Percentiles rank a stretch among this genome's conserved stretches.
Conservation (phyloP, 495 filamentous ascomycete species). For the Cercophora samala region DNA sequence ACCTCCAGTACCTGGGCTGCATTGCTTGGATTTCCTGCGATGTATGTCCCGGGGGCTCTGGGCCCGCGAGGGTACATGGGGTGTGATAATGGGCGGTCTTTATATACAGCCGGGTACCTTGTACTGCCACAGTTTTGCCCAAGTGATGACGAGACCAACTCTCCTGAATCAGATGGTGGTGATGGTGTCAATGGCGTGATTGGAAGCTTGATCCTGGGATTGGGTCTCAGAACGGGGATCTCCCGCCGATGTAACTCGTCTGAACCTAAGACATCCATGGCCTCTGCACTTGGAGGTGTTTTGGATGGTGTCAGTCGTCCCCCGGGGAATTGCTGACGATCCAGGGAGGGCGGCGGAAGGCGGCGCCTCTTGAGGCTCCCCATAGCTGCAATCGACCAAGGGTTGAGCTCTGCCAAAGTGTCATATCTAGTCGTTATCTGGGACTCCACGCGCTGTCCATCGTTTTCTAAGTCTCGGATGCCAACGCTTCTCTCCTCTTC, state of each 20-base stretch:
- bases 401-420: constrained; percentile 26
- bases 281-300: background rate
- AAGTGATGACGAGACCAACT: background rate
- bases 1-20: too few relatives aligned
- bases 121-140: background rate
- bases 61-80: background rate
- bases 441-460: background rate
- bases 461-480: background rate
- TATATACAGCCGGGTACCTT: background rate
- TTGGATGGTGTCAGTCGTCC: background rate
- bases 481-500: background rate
- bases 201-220: background rate
- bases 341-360: background rate
- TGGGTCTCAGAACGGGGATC: background rate
- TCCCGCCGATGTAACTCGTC: background rate
- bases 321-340: background rate
- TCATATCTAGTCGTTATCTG: background rate
- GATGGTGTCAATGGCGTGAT: background rate
- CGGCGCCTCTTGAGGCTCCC: background rate
- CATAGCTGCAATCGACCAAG: constrained; percentile 27
- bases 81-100: background rate
- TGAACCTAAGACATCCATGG: background rate
- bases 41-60: background rate
- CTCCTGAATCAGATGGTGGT: background rate
- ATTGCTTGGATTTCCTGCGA: too few relatives aligned